Conservation (phyloP, 148 eudicot species). For the Rhododendron mucronatum region DNA sequence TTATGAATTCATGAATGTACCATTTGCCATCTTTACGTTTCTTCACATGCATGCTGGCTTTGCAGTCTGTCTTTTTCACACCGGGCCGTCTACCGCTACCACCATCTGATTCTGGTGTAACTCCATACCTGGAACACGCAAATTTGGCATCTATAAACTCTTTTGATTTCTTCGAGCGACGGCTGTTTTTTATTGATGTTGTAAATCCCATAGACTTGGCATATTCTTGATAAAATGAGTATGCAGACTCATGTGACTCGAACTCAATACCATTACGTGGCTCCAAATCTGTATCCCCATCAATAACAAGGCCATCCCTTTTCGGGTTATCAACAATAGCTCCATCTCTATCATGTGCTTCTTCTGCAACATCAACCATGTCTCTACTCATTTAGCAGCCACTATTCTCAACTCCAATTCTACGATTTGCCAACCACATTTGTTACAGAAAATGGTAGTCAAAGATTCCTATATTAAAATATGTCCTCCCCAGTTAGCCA, state of each 20-base stretch:
- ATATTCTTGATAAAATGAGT: constrained; percentile 48
- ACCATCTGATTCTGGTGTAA: constrained; percentile 43
- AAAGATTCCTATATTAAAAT: not conserved
- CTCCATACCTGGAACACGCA: constrained; percentile 48
- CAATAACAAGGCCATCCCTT: constrained; percentile 16
- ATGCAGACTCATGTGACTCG: constrained; percentile 43
- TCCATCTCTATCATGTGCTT: constrained; percentile 19
- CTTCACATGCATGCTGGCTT: constrained; percentile 63
- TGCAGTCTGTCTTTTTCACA: constrained; percentile 51
- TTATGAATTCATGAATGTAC: constrained; percentile 48
- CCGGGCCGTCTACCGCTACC: constrained; percentile 28
- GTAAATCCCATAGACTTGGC: constrained; percentile 57
- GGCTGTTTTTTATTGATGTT: constrained; percentile 46
- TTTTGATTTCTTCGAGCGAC: constrained; percentile 45
- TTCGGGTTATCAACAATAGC: constrained; percentile 11
- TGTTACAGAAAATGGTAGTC: not conserved
- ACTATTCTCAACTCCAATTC: constrained; percentile 4
- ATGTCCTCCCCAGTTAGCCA: not conserved
- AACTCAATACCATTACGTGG: constrained; percentile 48
- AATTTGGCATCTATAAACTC: constrained; percentile 51
- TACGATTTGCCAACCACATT: not conserved
- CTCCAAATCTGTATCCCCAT: constrained; percentile 35
- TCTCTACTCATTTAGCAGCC: constrained; percentile 18
- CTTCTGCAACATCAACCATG: constrained; percentile 32
- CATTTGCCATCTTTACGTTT: constrained; percentile 43